Evolutionary conservation across 2,329 filamentous ascomycete species (phyloP), one percentile per base, ranked within the genome.

Genomic region (Cadophora malorum): DNA sequence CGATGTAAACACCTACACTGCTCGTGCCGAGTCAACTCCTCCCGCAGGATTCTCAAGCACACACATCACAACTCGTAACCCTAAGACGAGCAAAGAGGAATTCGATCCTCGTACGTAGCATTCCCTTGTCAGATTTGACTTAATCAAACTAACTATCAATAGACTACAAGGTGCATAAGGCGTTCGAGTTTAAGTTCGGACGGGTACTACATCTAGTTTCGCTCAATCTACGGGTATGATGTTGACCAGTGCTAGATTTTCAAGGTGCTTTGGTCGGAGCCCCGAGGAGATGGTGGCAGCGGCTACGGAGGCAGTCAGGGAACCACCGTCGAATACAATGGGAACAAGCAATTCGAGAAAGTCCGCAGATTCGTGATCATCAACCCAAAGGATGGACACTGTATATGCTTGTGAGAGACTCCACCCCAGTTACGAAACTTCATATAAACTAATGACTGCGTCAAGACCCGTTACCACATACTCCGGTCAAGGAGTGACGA

Each of bases 341-440:
- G 28, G n/a, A n/a, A n/a, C n/a, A n/a, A 5, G 28, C 28, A 41
- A 10, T 63, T 63, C 31, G 12, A 52, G 28, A 64, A 67, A 28
- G 72, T 74, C 28, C 69, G 72, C 47, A 70, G 72, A 1, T 73
- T 74, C 63, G 55, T 71, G 1, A 68, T 74, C 19, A 53, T 67
- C 4, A 67, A 65, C 23, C 9, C 19, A 16, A 28, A 60, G 14
- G 14, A 21, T 0, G 72, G 72, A 0, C 68, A 71, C 53, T 66
- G 67, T 14, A 60, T 70, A 4, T 75, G 73, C 52, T 52, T 74
- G 72, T 75, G 62, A 53, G 72, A n/a, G n/a, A n/a, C n/a, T 69
- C 19, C 25, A 28, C 8, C 1, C 0, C n/a, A n/a, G n/a, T n/a
- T n/a, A n/a, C n/a, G n/a, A n/a, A n/a, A n/a, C n/a, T n/a, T n/a